Evolutionary conservation across 2,329 filamentous ascomycete genomes (phyloP).

Genomic region (Epichloe glyceriae): DNA sequence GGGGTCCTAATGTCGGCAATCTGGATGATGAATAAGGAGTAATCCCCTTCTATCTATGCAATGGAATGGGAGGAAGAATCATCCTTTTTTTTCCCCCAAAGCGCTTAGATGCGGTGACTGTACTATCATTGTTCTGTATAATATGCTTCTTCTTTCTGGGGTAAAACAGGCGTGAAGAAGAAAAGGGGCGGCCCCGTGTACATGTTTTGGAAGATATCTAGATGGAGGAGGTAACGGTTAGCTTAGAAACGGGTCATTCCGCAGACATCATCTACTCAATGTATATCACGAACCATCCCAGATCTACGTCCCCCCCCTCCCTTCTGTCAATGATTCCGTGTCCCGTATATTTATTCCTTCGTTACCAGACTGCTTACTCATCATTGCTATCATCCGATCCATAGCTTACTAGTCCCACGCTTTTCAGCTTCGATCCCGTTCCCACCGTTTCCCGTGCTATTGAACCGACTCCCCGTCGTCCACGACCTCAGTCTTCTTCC

Average conservation of each 20-base stretch:
- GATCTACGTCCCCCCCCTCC: no score
- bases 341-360: no score
- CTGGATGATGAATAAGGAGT: constrained; percentile 22
- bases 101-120: not conserved
- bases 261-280: constrained; percentile 3
- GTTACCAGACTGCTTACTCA: constrained; percentile 15
- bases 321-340: not conserved
- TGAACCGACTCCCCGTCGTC: not conserved
- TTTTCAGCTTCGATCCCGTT: constrained; percentile 11
- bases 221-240: not conserved
- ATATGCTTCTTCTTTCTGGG: not conserved
- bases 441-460: not conserved
- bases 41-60: no score
- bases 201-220: not conserved
- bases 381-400: constrained; percentile 38
- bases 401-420: constrained; percentile 38
- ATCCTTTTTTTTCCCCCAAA: no score
- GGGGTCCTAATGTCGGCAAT: constrained; percentile 27
- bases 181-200: no score
- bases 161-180: no score
- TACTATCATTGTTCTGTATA: constrained; percentile 1
- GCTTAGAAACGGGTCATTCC: not conserved
- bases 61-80: no score
- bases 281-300: not conserved
- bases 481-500: constrained; percentile 7